Evolutionary conservation across 805 yeast species (phyloP), one percentile per base, ranked within the genome.

Genomic region (Helenozyma rhizophorensis): DNA sequence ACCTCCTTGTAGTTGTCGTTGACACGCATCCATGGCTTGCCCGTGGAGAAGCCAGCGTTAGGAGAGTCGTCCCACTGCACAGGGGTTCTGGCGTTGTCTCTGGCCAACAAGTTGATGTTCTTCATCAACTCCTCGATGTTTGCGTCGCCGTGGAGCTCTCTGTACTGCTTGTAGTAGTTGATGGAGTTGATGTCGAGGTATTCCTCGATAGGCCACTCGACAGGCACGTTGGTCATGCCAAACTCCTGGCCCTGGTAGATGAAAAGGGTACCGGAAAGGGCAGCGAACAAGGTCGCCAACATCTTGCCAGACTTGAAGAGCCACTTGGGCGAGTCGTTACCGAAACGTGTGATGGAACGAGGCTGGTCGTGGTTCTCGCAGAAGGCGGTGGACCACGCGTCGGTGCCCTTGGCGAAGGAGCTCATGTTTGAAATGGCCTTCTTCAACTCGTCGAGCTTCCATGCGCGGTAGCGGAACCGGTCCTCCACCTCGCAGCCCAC

Each of bases 211-310:
- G 62, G 58, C 77, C 78, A 74, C 25, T 50, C 47, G 32, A 55
- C 47, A 14, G 73, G 63, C 19, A 73, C 53, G 48, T 76, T 76
- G 33, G 65, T 64, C 72, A 69, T 70, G 21, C 77, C 81, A 39
- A 76, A 57, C 45, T 76, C 82, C 51, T 76, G 82, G 32, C 81
- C 82, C 53, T 76, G 80, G 54, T 74, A 76, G 24, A 76, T 55
- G 54, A 62, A 76, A 33, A 73, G 52, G 10, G 81, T 74, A 30
- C 82, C 80, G 18, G 75, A 68, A 42, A 74, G 60, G 10, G 76
- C 47, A 9, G 62, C 34, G 40, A 68, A 65, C 48, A 76, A 51
- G 28, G 68, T 40, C 12, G 76, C 62, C 40, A 76, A 48, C 48
- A 74, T 52, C 54, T 76, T 76, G 18, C 76, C 74, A 18, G 74